Evolutionary conservation across 2,329 filamentous ascomycete genomes (phyloP), one percentile per base, ranked within the genome.

Genomic region (Xylariaceae sp.): DNA sequence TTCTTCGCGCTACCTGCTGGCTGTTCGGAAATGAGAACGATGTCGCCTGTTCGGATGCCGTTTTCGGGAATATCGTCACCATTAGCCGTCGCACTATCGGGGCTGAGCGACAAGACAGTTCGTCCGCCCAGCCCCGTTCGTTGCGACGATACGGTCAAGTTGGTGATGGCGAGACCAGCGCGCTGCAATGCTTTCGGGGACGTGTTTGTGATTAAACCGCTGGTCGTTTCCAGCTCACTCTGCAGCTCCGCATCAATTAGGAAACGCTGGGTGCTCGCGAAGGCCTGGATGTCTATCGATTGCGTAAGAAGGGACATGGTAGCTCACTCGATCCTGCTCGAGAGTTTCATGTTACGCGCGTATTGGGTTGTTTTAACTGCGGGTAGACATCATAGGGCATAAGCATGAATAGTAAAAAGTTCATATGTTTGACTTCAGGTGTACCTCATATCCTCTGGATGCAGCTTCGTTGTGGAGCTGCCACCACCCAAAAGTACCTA

Each of bases 51-150:
- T 2, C 88, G 77, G 45, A 94, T 72, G 22, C 87, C 87, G 72
- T 92, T 88, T 64, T 89, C 85, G 1, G 85, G 84, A 17, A 92
- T 71, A 0, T 74, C 69, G 17, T 62, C 49, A 12, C 58, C 55
- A 6, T 56, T 52, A 27, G 53, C 76, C 2, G 86, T 79, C 0
- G 90, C 87, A n/a, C 81, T 71, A 62, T 96, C 92, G 0, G 82
- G 74, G 14, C 73, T 72, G 1, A 99, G 82, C 67, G 96, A 91
- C 3, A 96, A 73, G 1, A 99, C 86, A 0, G 89, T 90, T 56
- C 90, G 88, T n/a, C 94, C 94, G 14, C 91, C 94, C 35, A 96
- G 76, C 0, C 94, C 94, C 0, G 94, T 99, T 30, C 91, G 85
- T 64, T 88, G 87, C 15, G 87, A 85, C 11, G 79, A 75, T 32